phyloP scores from a whole-genome alignment of 2,329 filamentous ascomycete genomes.

The Drechslerella dactyloides region DNA sequence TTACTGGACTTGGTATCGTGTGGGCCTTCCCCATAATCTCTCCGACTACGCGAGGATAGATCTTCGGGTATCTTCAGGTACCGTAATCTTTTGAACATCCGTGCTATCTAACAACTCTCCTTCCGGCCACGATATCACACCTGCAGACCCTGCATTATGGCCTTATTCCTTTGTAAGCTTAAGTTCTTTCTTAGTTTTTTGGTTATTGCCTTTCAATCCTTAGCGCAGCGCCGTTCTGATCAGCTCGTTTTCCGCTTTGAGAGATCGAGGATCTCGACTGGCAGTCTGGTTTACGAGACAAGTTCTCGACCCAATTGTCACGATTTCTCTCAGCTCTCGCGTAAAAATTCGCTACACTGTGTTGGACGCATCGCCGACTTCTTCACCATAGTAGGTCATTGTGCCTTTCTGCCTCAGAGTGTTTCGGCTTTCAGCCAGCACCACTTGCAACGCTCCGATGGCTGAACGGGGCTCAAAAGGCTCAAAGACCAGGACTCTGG shows the following conservation, averaged over 20 bases:
- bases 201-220: not conserved
- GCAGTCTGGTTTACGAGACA: too few relatives aligned
- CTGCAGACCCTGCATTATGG: slow-evolving; percentile 38
- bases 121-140: slow-evolving; percentile 39
- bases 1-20: not conserved
- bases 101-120: slow-evolving; percentile 29
- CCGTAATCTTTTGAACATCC: slow-evolving; percentile 9
- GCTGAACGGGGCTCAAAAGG: too few relatives aligned
- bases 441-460: too few relatives aligned
- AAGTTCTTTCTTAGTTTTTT: too few relatives aligned
- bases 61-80: slow-evolving; percentile 42
- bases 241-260: not conserved
- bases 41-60: slow-evolving; percentile 41
- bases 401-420: too few relatives aligned
- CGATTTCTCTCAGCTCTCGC: too few relatives aligned
- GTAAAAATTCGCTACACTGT: too few relatives aligned
- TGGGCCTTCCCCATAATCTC: slow-evolving; percentile 24
- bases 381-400: too few relatives aligned
- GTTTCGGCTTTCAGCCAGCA: too few relatives aligned
- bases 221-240: not conserved
- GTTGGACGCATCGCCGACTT: too few relatives aligned
- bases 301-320: too few relatives aligned
- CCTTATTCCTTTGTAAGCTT: not conserved
- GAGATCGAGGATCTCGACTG: too few relatives aligned
- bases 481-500: not conserved